Evolutionary conservation across 208 protist genomes (phyloP), one percentile per base, ranked within the genome.

Genomic region (Cochliopodium minus): DNA sequence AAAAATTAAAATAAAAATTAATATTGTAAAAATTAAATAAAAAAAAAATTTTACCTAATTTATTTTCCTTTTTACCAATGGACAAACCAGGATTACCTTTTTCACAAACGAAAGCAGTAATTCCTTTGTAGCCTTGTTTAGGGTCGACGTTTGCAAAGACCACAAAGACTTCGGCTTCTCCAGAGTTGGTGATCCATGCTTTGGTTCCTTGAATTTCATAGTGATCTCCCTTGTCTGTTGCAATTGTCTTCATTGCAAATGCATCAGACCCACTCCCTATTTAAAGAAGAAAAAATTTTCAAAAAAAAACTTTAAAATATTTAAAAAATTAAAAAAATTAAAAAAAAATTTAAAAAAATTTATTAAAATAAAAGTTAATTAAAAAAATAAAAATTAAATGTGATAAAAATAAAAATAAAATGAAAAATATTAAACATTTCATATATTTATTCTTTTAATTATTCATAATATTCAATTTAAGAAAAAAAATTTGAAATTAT

Each of bases 31-130:
- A n/a, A n/a, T n/a, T n/a, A 42, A 23, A 20, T 5, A 23, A 42
- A 6, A 42, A 17, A 5, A 42, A 3, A 42, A 9, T 23, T 15
- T 38, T 47, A 69, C 45, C 82, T 0, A 91, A 69, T 64, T 95
- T 94, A 58, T 93, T 71, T 67, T 93, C 88, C 15, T 86, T 86
- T 30, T 83, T 83, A 35, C 86, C 88, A 40, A 96, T 72, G 5
- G 49, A 72, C 9, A 94, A 42, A 36, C 90, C 90, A 0, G 76
- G 62, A 10, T 69, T 83, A 63, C 82, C 72, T 4, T 68, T 54
- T 0, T 91, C 80, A n/a, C 94, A 82, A 1, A 94, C 64, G 59
- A 96, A 96, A 53, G 83, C 82, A 2, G 89, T 95, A 74, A 96
- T 96, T 30, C 79, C 79, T 46, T 86, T 88, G 68, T 89, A 84